These are phyloP conservation scores for Penicillium macrosclerotiorum DNA, from an alignment of 495 filamentous ascomycete species.

Conservation along the genomic window DNA sequence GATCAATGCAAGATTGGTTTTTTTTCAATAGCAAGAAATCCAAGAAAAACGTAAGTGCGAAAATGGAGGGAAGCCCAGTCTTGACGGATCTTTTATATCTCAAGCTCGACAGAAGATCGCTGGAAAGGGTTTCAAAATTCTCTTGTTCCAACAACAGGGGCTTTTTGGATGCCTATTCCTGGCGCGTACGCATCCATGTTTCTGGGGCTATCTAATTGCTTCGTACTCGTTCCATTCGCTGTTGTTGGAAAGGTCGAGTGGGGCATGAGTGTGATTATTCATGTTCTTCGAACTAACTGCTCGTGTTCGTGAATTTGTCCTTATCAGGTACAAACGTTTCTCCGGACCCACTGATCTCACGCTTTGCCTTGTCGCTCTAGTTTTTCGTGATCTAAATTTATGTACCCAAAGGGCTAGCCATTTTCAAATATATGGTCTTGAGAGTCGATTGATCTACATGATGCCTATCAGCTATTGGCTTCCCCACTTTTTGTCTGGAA, in stretches of 20 bases:
- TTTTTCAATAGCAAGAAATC: neutral
- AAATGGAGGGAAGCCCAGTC: no score
- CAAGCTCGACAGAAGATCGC: neutral
- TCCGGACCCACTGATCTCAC: neutral
- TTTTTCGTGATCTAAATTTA: no score
- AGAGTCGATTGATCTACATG: no score
- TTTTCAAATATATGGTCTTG: no score
- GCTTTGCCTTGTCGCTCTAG: neutral
- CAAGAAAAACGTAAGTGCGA: no score
- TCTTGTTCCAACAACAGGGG: neutral
- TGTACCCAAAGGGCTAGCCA: no score
- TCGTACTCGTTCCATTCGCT: constrained; percentile 13
- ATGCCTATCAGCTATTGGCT: no score
- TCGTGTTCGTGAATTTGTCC: constrained; percentile 2
- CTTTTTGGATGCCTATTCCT: neutral
- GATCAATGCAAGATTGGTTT: neutral
- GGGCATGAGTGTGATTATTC: constrained; percentile 1
- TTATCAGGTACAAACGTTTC: neutral
- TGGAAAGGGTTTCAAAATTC: neutral
- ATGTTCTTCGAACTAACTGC: neutral
- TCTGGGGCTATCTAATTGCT: neutral
- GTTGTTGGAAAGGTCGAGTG: neutral
- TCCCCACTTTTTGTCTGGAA: no score
- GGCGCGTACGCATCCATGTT: neutral
- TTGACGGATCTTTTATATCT: neutral